phyloP scores from a whole-genome alignment of 345 rosid species.

The Brassica cretica region DNA sequence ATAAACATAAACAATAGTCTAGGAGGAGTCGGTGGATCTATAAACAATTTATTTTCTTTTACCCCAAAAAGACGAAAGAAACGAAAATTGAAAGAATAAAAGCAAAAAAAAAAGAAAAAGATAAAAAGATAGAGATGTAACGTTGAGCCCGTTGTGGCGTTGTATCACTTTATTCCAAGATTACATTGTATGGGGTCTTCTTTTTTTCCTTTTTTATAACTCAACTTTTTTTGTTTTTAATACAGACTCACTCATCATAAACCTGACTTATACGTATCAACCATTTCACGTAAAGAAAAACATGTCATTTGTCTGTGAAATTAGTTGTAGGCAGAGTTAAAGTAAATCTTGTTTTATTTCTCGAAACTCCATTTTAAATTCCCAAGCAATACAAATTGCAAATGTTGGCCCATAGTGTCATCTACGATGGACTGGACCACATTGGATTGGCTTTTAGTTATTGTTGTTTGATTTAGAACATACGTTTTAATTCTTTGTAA shows the following conservation, averaged over 20 bases:
- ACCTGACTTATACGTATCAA: slow-evolving; percentile 15
- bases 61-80: background rate
- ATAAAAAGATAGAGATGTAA: slow-evolving; percentile 21
- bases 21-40: slow-evolving; percentile 36
- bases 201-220: background rate
- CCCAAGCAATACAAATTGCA: slow-evolving; percentile 4
- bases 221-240: background rate
- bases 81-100: background rate
- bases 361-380: background rate
- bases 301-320: background rate
- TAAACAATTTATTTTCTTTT: background rate
- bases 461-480: background rate
- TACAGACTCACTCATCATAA: slow-evolving; percentile 6
- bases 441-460: slow-evolving; percentile 4
- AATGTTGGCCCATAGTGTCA: slow-evolving; percentile 12
- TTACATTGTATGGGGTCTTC: slow-evolving; percentile 12
- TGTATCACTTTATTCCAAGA: slow-evolving; percentile 30
- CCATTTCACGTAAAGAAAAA: background rate
- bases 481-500: background rate
- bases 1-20: slow-evolving; percentile 9
- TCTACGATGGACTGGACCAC: slow-evolving; percentile 29
- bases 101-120: background rate
- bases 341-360: background rate
- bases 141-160: slow-evolving; percentile 16
- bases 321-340: background rate